Evolutionary conservation across 2,329 filamentous ascomycete genomes (phyloP), one percentile per base, ranked within the genome.

Genomic region (Ophiostoma sp.): DNA sequence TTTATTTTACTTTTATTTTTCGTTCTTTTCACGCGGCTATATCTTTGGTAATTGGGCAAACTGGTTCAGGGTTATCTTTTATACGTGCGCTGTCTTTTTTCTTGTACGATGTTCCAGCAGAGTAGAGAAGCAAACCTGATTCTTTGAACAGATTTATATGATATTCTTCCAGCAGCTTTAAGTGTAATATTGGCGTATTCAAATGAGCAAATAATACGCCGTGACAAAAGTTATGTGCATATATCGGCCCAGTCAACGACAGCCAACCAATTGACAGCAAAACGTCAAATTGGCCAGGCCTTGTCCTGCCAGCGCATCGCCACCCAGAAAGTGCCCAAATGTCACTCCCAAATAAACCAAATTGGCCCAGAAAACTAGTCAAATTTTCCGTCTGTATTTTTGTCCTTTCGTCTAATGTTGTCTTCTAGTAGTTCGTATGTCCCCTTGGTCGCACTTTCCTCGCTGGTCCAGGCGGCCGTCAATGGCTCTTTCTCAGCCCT

Each of bases 221-320:
- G 2, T 42, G 5, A 12, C 12, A 2, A 48, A 15, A 33, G 28
- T 61, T 69, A 33, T 42, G 71, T 48, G 57, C 48, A 61, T 63
- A 64, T 39, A 25, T 42, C 45, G 33, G 15, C 12, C 57, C 45
- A 31, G 25, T 22, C 42, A 50, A 73, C 19, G 39, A 42, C 45
- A 73, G 66, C 72, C 66, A 70, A 70, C 72, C 72, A 73, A 57
- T 42, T n/a, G 57, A 19, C 12, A 45, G 28, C 42, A 55, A 55
- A 50, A 15, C n/a, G 64, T 19, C 55, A 70, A 45, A 45, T 48
- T 48, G 63, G 45, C 15, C 7, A n/a, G 42, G 42, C 42, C 64
- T 50, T 17, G 66, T 52, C 63, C 45, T 36, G 69, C 55, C 71
- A 72, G 71, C 71, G 64, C 71, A 72, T 69, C 71, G 52, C 64